Conservation (phyloP, 768 basidiomycete species). For the Pholiota conissans region DNA sequence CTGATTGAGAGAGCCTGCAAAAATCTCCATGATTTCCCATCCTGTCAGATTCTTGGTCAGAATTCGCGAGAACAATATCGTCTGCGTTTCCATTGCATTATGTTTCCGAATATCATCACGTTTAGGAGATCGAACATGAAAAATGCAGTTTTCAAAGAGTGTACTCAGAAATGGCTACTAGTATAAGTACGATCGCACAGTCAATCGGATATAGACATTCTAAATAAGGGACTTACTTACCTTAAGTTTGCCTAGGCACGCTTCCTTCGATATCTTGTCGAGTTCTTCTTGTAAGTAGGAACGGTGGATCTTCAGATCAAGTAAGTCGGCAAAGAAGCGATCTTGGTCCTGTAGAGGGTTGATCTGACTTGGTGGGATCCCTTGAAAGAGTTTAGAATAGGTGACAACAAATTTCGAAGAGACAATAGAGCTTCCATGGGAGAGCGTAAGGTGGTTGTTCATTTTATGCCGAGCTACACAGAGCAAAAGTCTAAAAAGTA, state of each 20-base stretch:
- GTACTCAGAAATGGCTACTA: constrained; percentile 53
- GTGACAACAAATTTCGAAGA: constrained; percentile 48
- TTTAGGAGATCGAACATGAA: constrained; percentile 32
- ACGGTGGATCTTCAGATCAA: constrained; percentile 52
- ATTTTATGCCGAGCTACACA: background rate
- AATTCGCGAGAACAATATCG: constrained; percentile 44
- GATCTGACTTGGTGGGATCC: constrained; percentile 42
- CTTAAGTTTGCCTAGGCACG: constrained; percentile 50
- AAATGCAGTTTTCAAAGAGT: constrained; percentile 49
- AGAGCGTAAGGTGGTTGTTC: constrained; percentile 2
- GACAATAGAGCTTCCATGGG: constrained; percentile 15
- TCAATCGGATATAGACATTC: no score
- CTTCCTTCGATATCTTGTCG: constrained; percentile 43
- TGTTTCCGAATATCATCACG: constrained; percentile 36
- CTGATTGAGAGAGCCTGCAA: constrained; percentile 57
- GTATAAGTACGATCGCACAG: background rate
- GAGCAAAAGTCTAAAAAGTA: no score
- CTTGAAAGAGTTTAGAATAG: constrained; percentile 53
- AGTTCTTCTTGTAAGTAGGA: constrained; percentile 44
- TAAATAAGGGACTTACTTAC: constrained; percentile 41
- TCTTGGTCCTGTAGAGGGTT: constrained; percentile 41
- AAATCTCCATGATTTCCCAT: constrained; percentile 73
- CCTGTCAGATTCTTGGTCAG: constrained; percentile 61
- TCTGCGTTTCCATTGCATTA: constrained; percentile 54
- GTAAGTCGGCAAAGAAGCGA: constrained; percentile 53